Percentiles rank a stretch among this genome's conserved stretches.
Conservation (phyloP, 441 rosid species). For the Gossypium trilobum region DNA sequence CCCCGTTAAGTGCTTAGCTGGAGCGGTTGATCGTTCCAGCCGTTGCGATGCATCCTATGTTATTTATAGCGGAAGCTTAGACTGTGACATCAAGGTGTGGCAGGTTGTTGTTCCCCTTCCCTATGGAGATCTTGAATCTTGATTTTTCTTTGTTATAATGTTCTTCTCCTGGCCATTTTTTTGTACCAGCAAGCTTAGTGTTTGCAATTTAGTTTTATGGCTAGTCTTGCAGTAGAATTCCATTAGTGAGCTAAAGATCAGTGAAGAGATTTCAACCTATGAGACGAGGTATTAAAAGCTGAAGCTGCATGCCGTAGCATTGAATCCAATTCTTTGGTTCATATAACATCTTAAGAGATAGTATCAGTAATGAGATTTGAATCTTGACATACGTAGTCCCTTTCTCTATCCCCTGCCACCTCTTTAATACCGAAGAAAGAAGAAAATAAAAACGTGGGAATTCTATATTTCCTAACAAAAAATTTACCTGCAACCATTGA, state of each 20-base stretch:
- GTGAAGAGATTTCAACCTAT: background rate
- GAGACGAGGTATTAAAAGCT: background rate
- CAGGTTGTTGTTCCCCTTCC: conserved; percentile 34
- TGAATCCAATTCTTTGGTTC: background rate
- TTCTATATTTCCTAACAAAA: background rate
- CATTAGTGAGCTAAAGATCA: background rate
- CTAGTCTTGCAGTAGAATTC: background rate
- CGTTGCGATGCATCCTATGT: conserved; percentile 30
- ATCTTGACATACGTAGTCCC: background rate
- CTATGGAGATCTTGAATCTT: conserved; percentile 7
- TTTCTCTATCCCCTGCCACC: background rate
- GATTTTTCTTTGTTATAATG: background rate
- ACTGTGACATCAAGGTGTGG: conserved; percentile 85
- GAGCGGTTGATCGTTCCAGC: conserved; percentile 30
- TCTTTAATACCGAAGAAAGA: too few relatives aligned
- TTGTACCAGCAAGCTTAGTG: background rate
- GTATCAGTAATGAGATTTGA: background rate
- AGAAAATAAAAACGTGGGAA: background rate
- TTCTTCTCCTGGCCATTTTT: background rate
- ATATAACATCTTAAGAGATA: background rate
- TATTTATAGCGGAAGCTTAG: conserved; percentile 78
- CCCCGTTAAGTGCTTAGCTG: conserved; percentile 81
- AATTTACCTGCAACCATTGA: background rate
- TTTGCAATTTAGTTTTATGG: background rate
- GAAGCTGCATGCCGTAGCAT: too few relatives aligned